phyloP scores from a whole-genome alignment of 2,329 filamentous ascomycete species.

The Mycosphaerella arachidis region DNA sequence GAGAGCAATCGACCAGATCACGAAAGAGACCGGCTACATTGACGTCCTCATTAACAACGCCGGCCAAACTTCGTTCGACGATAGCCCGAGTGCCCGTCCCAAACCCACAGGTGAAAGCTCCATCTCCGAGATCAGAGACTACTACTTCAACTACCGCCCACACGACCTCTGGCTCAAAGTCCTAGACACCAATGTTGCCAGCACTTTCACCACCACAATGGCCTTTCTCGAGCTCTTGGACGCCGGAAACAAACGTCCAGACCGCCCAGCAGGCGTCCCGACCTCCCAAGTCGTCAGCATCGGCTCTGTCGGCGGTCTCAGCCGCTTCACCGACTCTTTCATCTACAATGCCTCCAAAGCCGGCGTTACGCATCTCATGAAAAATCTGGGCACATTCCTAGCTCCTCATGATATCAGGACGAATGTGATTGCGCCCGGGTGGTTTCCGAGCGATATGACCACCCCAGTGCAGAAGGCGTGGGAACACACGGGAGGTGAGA shows the following conservation, averaged over 20 bases:
- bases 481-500: slow-evolving; percentile 32
- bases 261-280: slow-evolving; percentile 31
- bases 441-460: slow-evolving; percentile 45
- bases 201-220: slow-evolving; percentile 42
- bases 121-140: slow-evolving; percentile 28
- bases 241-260: slow-evolving; percentile 40
- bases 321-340: slow-evolving; percentile 4
- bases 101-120: slow-evolving; percentile 31
- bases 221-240: slow-evolving; percentile 45
- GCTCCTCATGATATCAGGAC: slow-evolving; percentile 44
- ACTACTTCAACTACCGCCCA: slow-evolving; percentile 43
- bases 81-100: slow-evolving; percentile 37
- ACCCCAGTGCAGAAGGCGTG: slow-evolving; percentile 31
- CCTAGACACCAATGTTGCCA: slow-evolving; percentile 43
- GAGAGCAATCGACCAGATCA: slow-evolving; percentile 40
- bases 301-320: slow-evolving; percentile 38
- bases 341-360: slow-evolving; percentile 36
- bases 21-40: slow-evolving; percentile 43
- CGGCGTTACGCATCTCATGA: slow-evolving; percentile 42
- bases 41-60: slow-evolving; percentile 52
- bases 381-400: slow-evolving; percentile 41
- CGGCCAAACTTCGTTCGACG: slow-evolving; percentile 35
- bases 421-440: slow-evolving; percentile 46
- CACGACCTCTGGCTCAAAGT: slow-evolving; percentile 40
- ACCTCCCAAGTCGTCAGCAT: slow-evolving; percentile 46